These are phyloP conservation scores for Daldinia eschscholtzii DNA, from an alignment of 2,329 filamentous ascomycete species.

Conservation along the genomic window DNA sequence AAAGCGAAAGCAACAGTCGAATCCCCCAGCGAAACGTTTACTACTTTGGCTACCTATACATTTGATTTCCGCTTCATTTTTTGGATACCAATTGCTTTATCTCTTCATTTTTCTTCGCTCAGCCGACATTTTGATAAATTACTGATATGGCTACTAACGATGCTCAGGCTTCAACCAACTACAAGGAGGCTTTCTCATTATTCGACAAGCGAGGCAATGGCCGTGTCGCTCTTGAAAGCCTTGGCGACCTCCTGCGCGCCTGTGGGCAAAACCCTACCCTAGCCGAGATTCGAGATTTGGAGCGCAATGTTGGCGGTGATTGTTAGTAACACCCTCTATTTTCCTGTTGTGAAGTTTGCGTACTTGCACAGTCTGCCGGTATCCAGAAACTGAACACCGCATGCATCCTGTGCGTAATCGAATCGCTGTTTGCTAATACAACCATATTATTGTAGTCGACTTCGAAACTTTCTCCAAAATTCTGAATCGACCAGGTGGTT, in stretches of 20 bases:
- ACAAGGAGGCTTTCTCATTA: slow-evolving; percentile 99
- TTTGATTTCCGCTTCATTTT: slow-evolving; percentile 12
- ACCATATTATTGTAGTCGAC: slow-evolving; percentile 74
- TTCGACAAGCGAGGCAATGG: slow-evolving; percentile 99
- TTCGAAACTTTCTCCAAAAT: slow-evolving; percentile 98
- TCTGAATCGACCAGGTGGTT: slow-evolving; percentile 96
- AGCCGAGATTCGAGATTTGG: slow-evolving; percentile 90
- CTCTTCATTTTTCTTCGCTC: slow-evolving; percentile 29
- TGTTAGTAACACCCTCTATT: slow-evolving; percentile 72
- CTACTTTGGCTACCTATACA: slow-evolving; percentile 1
- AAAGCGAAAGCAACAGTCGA: slow-evolving; percentile 28
- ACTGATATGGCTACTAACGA: slow-evolving; percentile 51
- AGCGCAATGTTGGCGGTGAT: slow-evolving; percentile 89
- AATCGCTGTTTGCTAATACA: slow-evolving; percentile 27
- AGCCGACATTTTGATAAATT: slow-evolving; percentile 27
- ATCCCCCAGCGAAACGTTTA: slow-evolving; percentile 13
- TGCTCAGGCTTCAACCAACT: slow-evolving; percentile 86
- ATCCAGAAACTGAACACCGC: background rate
- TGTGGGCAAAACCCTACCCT: slow-evolving; percentile 98
- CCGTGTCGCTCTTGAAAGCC: slow-evolving; percentile 85
- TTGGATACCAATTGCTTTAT: slow-evolving; percentile 1
- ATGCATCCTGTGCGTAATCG: background rate
- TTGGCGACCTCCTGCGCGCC: slow-evolving; percentile 94
- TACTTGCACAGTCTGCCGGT: background rate
- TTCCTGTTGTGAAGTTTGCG: slow-evolving; percentile 8